phyloP scores from a whole-genome alignment of 441 rosid genomes.

The Arabidopsis lyrata region DNA sequence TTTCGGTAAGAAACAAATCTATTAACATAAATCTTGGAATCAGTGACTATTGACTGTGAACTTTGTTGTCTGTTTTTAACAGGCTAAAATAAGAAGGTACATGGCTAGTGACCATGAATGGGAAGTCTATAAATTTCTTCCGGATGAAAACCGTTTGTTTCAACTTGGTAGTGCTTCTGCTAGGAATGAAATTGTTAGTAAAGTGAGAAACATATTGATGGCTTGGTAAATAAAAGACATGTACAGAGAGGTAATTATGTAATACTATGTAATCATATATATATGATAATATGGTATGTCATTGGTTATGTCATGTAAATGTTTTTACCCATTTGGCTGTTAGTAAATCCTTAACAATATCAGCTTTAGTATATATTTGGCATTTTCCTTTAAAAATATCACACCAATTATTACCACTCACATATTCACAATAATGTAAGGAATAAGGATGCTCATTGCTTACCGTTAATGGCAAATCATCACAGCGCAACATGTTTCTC shows the following conservation, averaged over 20 bases:
- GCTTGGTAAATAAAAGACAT: slow-evolving; percentile 60
- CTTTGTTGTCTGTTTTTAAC: background rate
- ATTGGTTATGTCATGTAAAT: slow-evolving; percentile 8
- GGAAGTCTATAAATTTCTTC: slow-evolving; percentile 85
- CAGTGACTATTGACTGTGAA: slow-evolving; percentile 11
- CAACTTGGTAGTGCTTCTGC: slow-evolving; percentile 45
- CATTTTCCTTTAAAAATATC: too few relatives aligned
- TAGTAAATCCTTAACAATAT: background rate
- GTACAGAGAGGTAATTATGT: background rate
- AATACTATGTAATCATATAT: too few relatives aligned
- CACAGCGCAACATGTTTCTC: too few relatives aligned
- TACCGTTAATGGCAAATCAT: too few relatives aligned
- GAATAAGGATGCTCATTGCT: too few relatives aligned
- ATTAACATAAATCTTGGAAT: background rate
- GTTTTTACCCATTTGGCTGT: background rate
- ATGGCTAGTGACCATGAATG: slow-evolving; percentile 63
- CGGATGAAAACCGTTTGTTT: slow-evolving; percentile 61
- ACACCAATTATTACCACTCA: too few relatives aligned
- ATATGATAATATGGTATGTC: slow-evolving; percentile 11
- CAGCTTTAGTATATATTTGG: too few relatives aligned
- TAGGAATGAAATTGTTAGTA: slow-evolving; percentile 65
- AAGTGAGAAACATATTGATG: slow-evolving; percentile 77
- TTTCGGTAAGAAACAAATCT: slow-evolving; percentile 63
- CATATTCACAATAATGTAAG: too few relatives aligned
- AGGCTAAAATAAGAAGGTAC: slow-evolving; percentile 83